Conservation (phyloP, 352 stramenopile genomes). For the Paralagenidium karlingii region DNA sequence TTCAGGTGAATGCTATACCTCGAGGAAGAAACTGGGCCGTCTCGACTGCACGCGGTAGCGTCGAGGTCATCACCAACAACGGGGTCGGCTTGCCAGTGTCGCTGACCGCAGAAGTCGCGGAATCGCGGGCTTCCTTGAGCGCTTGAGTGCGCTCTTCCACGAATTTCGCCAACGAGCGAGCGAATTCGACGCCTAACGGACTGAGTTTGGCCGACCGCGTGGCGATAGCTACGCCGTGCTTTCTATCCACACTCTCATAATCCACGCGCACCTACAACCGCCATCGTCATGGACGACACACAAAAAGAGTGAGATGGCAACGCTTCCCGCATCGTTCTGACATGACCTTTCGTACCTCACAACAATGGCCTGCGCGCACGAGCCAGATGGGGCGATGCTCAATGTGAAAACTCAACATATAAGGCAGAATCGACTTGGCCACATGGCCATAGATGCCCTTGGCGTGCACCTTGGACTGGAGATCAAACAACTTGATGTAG, state of each 20-base stretch:
- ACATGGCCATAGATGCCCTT: constrained; percentile 82
- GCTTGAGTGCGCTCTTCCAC: constrained; percentile 64
- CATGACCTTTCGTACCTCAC: constrained; percentile 45
- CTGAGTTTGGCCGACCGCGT: constrained; percentile 76
- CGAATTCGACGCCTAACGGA: constrained; percentile 86
- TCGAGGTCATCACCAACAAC: constrained; percentile 66
- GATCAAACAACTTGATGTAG: constrained; percentile 85
- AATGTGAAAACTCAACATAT: constrained; percentile 94
- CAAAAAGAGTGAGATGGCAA: too few relatives aligned
- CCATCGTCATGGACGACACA: too few relatives aligned
- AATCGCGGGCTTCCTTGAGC: constrained; percentile 21
- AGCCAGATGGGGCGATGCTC: constrained; percentile 88
- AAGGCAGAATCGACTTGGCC: constrained; percentile 85
- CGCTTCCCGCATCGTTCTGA: too few relatives aligned
- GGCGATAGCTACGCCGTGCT: too few relatives aligned
- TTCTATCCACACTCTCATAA: too few relatives aligned
- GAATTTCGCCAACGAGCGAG: constrained; percentile 84
- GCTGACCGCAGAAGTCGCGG: constrained; percentile 3
- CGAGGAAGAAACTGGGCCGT: constrained; percentile 46
- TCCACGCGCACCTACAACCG: too few relatives aligned
- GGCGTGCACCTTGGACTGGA: constrained; percentile 78
- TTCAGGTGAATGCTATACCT: too few relatives aligned
- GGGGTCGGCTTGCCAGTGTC: constrained; percentile 16
- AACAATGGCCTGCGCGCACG: constrained; percentile 82
- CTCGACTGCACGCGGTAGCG: constrained; percentile 61